A percentile compares a stretch with the other conserved stretches of the same genome.
Conservation (phyloP, 345 rosid species). For the Laguncularia racemosa region DNA sequence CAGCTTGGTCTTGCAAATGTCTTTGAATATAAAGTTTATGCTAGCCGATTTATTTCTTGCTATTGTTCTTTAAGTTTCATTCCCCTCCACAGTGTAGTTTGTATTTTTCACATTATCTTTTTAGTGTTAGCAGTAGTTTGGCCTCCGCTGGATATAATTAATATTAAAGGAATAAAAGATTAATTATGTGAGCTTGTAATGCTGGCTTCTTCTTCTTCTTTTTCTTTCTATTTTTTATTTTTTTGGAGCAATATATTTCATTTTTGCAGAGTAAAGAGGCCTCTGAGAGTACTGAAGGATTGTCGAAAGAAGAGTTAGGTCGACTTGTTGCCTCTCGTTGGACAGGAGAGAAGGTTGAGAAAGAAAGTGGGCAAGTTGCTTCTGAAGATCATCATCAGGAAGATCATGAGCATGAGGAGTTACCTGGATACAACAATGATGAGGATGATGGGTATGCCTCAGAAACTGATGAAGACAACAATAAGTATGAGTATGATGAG, state of each 20-base stretch:
- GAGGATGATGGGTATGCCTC: constrained; percentile 59
- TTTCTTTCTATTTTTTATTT: no score
- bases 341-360: constrained; percentile 70
- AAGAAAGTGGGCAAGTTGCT: constrained; percentile 27
- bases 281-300: constrained; percentile 45
- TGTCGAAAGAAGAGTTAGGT: constrained; percentile 92
- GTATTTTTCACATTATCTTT: no score
- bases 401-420: constrained; percentile 42
- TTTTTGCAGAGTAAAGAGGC: constrained; percentile 33
- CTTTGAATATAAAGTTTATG: no score
- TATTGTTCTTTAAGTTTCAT: no score
- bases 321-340: constrained; percentile 95
- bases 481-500: constrained; percentile 39
- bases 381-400: constrained; percentile 28
- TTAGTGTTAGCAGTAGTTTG: no score
- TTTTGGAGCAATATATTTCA: constrained; percentile 2
- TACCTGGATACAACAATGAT: constrained; percentile 28
- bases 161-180: not conserved
- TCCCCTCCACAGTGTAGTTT: no score
- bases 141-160: no score
- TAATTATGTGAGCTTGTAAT: not conserved
- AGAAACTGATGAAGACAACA: constrained; percentile 54
- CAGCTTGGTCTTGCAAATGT: no score
- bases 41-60: no score
- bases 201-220: no score